Conservation (phyloP, 23 red algal species). For the Gracilaria vermiculophylla region DNA sequence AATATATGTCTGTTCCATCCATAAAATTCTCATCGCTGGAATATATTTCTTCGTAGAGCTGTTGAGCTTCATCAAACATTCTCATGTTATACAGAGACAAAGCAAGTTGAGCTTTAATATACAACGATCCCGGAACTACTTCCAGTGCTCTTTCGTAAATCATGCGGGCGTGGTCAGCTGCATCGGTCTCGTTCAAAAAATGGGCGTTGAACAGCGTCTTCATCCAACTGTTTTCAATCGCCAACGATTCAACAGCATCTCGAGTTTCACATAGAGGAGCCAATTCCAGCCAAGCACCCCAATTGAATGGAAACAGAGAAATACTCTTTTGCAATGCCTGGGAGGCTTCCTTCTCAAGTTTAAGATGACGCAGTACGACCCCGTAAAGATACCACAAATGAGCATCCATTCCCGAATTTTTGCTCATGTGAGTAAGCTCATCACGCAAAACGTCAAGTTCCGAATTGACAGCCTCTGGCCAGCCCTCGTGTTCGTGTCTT, state of each 20-base stretch:
- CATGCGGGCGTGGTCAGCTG: conserved; percentile 42
- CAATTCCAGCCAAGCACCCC: conserved; percentile 81
- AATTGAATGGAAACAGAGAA: conserved; percentile 53
- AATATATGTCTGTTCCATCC: conserved; percentile 89
- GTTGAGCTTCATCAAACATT: conserved; percentile 89
- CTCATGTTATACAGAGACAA: conserved; percentile 71
- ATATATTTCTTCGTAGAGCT: conserved; percentile 51
- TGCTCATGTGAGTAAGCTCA: conserved; percentile 3
- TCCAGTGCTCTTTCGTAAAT: conserved; percentile 50
- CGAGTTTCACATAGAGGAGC: conserved; percentile 39
- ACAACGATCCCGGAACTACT: conserved; percentile 39
- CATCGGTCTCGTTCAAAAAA: conserved; percentile 42
- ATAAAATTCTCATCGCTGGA: conserved; percentile 65
- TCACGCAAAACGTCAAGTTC: conserved; percentile 58
- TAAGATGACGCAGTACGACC: conserved; percentile 53
- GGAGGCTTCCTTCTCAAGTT: conserved; percentile 23
- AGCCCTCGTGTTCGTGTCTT: conserved; percentile 49
- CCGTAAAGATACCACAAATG: conserved; percentile 59
- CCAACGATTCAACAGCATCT: conserved; percentile 29
- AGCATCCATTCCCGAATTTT: conserved; percentile 35
- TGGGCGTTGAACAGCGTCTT: conserved; percentile 63
- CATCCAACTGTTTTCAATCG: conserved; percentile 61
- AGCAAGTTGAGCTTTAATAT: conserved; percentile 64
- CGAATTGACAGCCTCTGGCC: conserved; percentile 40
- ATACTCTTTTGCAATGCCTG: conserved; percentile 47